A percentile compares a stretch with the other conserved stretches of the same genome.
Conservation (phyloP, 1,284 basidiomycete genomes). For the Austroboletus niveus region DNA sequence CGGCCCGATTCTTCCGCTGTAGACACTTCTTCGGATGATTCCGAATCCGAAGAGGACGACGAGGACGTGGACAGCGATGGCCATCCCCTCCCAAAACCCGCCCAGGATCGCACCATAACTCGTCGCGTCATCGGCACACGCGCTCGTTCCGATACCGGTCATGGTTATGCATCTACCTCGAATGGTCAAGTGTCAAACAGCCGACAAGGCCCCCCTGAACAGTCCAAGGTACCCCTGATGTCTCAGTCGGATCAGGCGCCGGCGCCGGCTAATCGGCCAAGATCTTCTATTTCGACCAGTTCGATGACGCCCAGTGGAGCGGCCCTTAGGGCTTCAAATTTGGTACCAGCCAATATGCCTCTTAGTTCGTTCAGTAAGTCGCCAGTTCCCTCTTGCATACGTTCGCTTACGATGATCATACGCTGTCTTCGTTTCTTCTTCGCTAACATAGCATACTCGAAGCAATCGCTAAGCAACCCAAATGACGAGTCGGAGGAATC, state of each 20-base stretch:
- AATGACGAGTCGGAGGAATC: constrained; percentile 21
- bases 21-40: constrained; percentile 29
- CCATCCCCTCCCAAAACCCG: constrained; percentile 21
- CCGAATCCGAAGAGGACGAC: constrained; percentile 27
- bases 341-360: constrained; percentile 15
- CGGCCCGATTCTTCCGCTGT: constrained; percentile 21
- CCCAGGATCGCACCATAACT: constrained; percentile 21
- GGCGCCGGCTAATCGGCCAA: constrained; percentile 13
- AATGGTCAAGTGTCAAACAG: not conserved
- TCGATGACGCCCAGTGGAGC: constrained; percentile 39
- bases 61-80: constrained; percentile 36
- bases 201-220: constrained; percentile 3
- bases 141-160: constrained; percentile 20
- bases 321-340: constrained; percentile 36
- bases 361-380: constrained; percentile 17
- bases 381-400: not conserved
- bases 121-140: constrained; percentile 10
- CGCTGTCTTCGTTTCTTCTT: too few relatives aligned
- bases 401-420: not conserved
- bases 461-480: constrained; percentile 1
- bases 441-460: constrained; percentile 10
- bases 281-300: constrained; percentile 39
- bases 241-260: constrained; percentile 14
- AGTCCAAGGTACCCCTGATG: constrained; percentile 2
- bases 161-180: constrained; percentile 3